These are phyloP conservation scores for Neopestalotiopsis rosae DNA, from an alignment of 2,329 filamentous ascomycete genomes.

Conservation along the genomic window DNA sequence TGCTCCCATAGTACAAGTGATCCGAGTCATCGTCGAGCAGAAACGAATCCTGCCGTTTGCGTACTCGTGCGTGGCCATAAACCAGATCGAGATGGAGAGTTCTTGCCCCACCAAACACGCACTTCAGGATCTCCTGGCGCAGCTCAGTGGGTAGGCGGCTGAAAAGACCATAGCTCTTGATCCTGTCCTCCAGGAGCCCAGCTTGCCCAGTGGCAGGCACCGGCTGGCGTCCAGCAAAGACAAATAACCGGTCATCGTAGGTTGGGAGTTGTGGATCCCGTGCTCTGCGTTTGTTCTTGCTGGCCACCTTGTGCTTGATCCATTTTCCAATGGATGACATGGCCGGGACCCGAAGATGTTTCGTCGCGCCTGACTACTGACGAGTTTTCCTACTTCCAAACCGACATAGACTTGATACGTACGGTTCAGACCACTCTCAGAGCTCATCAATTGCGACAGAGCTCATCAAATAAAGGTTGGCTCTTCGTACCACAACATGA, in stretches of 20 bases:
- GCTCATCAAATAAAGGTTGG: too few relatives aligned
- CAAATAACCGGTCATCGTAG: not conserved
- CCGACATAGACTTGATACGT: too few relatives aligned
- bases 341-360: not conserved
- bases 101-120: not conserved
- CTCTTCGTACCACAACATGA: too few relatives aligned
- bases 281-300: not conserved
- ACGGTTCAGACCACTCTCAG: too few relatives aligned
- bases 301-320: not conserved
- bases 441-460: too few relatives aligned
- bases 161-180: not conserved
- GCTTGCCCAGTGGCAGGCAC: not conserved
- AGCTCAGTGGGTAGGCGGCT: not conserved
- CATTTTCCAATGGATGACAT: not conserved
- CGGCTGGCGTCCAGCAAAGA: not conserved
- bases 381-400: too few relatives aligned
- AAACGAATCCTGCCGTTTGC: not conserved
- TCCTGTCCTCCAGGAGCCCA: not conserved
- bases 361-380: not conserved
- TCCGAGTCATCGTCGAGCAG: not conserved
- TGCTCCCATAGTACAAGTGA: not conserved
- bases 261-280: not conserved
- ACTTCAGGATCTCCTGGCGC: not conserved
- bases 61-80: not conserved
- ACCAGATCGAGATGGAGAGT: not conserved